Evolutionary conservation across 352 stramenopile genomes (phyloP).

Genomic region (Phytophthora pini): DNA sequence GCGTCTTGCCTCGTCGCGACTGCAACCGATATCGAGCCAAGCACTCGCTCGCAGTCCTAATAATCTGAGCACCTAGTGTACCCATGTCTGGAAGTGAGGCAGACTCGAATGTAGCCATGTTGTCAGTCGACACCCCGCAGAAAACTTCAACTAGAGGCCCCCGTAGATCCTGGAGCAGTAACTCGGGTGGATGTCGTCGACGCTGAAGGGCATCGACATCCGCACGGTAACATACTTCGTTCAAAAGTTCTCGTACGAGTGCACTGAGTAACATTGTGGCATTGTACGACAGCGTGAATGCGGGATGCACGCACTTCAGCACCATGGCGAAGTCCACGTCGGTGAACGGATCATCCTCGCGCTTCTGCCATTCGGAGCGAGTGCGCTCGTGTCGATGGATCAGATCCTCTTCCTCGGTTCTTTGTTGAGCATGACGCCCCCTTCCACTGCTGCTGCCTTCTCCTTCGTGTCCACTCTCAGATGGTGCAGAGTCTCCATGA

Average conservation of each 20-base stretch:
- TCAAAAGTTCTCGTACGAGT: slow-evolving; percentile 59
- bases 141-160: slow-evolving; percentile 29
- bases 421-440: slow-evolving; percentile 1
- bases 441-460: slow-evolving; percentile 10
- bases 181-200: slow-evolving; percentile 36
- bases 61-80: slow-evolving; percentile 16
- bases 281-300: slow-evolving; percentile 67
- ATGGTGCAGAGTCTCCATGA: background rate
- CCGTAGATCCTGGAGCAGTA: slow-evolving; percentile 39
- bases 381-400: slow-evolving; percentile 53
- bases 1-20: slow-evolving; percentile 45
- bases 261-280: slow-evolving; percentile 56
- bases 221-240: slow-evolving; percentile 52
- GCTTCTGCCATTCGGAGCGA: slow-evolving; percentile 62
- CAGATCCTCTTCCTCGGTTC: slow-evolving; percentile 42
- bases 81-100: slow-evolving; percentile 16
- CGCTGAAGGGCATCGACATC: slow-evolving; percentile 45
- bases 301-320: slow-evolving; percentile 66
- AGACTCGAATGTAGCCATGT: slow-evolving; percentile 9
- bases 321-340: slow-evolving; percentile 67
- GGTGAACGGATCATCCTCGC: slow-evolving; percentile 62
- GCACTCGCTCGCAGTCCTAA: slow-evolving; percentile 26
- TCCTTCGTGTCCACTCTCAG: slow-evolving; percentile 10
- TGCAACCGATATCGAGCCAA: slow-evolving; percentile 39
- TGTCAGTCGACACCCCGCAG: slow-evolving; percentile 20